A percentile compares a stretch with the other conserved stretches of the same genome.
phyloP scores from a whole-genome alignment of 208 protist genomes.

The Vickermania spadyakhi region DNA sequence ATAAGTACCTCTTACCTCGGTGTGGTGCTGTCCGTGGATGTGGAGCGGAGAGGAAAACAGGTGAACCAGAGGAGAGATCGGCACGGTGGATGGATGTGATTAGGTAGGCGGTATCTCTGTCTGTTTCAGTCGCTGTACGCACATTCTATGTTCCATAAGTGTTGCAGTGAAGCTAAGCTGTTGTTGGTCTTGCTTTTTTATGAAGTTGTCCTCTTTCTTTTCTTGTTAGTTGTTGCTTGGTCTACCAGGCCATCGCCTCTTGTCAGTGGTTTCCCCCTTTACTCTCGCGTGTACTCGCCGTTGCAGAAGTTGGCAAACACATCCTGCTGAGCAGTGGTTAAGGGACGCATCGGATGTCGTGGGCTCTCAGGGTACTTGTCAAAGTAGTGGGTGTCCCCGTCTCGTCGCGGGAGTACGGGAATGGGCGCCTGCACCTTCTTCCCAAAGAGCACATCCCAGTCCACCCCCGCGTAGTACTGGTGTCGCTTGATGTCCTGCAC shows the following conservation, averaged over 20 bases:
- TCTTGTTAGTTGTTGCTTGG: conserved; percentile 10
- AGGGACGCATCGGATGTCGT: conserved; percentile 47
- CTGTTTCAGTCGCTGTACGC: no score
- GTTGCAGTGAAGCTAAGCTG: not conserved
- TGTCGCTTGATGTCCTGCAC: conserved; percentile 94
- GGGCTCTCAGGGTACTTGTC: conserved; percentile 88
- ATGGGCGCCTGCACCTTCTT: conserved; percentile 82
- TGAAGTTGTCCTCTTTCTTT: not conserved
- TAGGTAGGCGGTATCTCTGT: no score
- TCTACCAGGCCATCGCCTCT: not conserved
- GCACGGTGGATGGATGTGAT: no score
- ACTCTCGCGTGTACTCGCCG: conserved; percentile 61
- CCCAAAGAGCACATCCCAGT: conserved; percentile 87
- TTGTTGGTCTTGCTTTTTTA: not conserved
- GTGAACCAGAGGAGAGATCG: no score
- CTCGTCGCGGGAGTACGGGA: conserved; percentile 60
- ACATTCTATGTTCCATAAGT: not conserved
- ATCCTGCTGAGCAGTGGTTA: conserved; percentile 77
- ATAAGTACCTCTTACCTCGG: no score
- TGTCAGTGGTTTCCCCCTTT: not conserved
- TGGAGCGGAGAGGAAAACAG: no score
- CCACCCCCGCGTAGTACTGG: conserved; percentile 93
- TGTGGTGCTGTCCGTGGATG: no score
- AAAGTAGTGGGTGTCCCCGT: conserved; percentile 86
- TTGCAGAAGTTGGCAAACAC: conserved; percentile 86